Conservation (phyloP, 2,329 filamentous ascomycete species). For the Colletotrichum musae region DNA sequence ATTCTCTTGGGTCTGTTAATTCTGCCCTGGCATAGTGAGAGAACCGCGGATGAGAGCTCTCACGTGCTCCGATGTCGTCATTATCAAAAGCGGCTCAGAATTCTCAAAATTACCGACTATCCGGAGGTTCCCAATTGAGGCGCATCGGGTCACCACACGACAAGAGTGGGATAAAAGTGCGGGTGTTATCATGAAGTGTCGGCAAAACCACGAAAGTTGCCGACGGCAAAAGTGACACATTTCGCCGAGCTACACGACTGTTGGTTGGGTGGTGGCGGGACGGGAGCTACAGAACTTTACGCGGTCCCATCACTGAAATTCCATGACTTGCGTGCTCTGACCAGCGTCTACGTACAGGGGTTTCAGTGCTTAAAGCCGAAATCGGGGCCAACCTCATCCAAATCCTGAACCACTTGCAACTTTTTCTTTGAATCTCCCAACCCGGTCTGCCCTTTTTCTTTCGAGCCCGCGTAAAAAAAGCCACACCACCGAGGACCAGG, state of each 20-base stretch:
- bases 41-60: neutral
- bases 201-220: conserved; percentile 13
- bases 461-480: conserved; percentile 1
- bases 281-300: conserved; percentile 14
- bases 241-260: conserved; percentile 18
- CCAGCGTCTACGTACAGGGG: conserved; percentile 1
- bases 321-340: neutral
- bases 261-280: neutral
- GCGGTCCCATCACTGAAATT: conserved; percentile 3
- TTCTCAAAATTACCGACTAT: neutral
- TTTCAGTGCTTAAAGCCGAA: conserved; percentile 36
- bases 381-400: conserved; percentile 20
- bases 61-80: neutral
- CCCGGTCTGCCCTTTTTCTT: neutral
- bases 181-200: neutral
- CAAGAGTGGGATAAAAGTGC: neutral
- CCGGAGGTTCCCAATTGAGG: no score
- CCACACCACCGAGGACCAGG: conserved; percentile 3
- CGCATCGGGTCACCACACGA: neutral
- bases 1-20: no score
- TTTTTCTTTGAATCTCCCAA: conserved; percentile 15
- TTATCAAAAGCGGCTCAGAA: neutral
- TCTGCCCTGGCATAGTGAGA: no score
- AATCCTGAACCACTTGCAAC: conserved; percentile 20
- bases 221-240: conserved; percentile 24